Evolutionary conservation across 2,329 filamentous ascomycete species (phyloP).

Genomic region (Nectriaceae sp.): DNA sequence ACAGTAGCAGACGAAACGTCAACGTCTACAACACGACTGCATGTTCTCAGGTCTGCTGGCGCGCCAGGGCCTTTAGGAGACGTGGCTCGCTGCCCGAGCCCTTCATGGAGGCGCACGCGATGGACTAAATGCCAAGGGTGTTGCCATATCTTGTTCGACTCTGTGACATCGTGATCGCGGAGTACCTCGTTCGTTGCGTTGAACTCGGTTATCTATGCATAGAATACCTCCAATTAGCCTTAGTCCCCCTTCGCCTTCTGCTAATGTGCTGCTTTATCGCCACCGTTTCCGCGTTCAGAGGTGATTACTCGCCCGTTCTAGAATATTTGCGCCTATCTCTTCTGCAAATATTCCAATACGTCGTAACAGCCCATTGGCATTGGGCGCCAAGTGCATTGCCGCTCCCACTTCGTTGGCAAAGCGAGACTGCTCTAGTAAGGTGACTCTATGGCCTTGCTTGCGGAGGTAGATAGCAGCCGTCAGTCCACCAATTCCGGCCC

Average conservation of each 20-base stretch:
- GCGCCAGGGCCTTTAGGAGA: constrained; percentile 34
- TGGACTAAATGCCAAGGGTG: constrained; percentile 52
- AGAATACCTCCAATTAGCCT: constrained; percentile 3
- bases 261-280: no score
- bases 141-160: constrained; percentile 45
- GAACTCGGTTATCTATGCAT: constrained; percentile 36
- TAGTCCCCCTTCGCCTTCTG: no score
- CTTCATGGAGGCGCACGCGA: constrained; percentile 51
- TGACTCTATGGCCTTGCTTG: constrained; percentile 48
- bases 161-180: constrained; percentile 35
- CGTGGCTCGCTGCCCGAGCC: constrained; percentile 47
- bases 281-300: neutral
- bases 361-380: constrained; percentile 58
- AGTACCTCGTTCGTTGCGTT: constrained; percentile 38
- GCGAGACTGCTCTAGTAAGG: constrained; percentile 50
- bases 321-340: constrained; percentile 36
- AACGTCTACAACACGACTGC: constrained; percentile 45
- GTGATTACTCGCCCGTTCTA: neutral
- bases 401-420: constrained; percentile 60
- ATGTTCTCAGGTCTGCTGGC: constrained; percentile 41
- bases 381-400: constrained; percentile 64
- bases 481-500: constrained; percentile 48
- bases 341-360: constrained; percentile 39
- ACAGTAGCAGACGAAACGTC: constrained; percentile 43
- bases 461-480: constrained; percentile 50